Conservation (phyloP, 176 grass and related monocot genomes). For the Eremochloa ophiuroides region DNA sequence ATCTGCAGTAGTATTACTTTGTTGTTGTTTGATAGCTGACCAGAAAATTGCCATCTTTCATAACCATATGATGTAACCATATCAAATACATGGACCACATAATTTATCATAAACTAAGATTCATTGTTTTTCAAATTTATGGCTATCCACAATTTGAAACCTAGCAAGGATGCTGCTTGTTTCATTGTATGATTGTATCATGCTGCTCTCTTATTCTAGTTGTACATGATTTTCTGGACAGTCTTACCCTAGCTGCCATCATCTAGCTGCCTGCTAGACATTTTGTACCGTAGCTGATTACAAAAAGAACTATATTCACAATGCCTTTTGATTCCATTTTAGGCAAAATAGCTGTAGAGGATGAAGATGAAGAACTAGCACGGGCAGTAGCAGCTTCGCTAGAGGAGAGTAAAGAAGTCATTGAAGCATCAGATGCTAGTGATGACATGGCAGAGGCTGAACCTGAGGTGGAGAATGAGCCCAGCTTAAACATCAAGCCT, state of each 20-base stretch:
- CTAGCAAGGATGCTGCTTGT: not conserved
- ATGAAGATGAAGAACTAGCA: constrained; percentile 70
- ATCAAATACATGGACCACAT: not conserved
- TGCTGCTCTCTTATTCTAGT: not conserved
- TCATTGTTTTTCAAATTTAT: not conserved
- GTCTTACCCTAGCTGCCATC: not conserved
- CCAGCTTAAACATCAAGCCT: constrained; percentile 41
- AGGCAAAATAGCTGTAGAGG: constrained; percentile 46
- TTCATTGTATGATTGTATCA: not conserved
- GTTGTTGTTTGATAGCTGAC: not conserved
- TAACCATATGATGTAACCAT: not conserved
- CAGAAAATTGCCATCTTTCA: not conserved
- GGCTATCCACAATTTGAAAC: not conserved
- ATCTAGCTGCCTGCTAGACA: not conserved
- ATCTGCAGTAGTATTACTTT: not conserved
- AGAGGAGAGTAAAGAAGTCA: constrained; percentile 39
- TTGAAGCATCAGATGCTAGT: not conserved
- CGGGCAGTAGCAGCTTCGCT: constrained; percentile 58
- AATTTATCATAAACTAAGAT: not conserved
- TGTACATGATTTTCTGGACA: not conserved
- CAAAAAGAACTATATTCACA: not conserved
- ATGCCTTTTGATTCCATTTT: not conserved
- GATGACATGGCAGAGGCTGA: constrained; percentile 8
- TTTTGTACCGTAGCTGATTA: not conserved
- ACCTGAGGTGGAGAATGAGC: constrained; percentile 26